Evolutionary conservation across 805 yeast genomes (phyloP), one percentile per base, ranked within the genome.

Genomic region (Spencermartinsiella europaea): DNA sequence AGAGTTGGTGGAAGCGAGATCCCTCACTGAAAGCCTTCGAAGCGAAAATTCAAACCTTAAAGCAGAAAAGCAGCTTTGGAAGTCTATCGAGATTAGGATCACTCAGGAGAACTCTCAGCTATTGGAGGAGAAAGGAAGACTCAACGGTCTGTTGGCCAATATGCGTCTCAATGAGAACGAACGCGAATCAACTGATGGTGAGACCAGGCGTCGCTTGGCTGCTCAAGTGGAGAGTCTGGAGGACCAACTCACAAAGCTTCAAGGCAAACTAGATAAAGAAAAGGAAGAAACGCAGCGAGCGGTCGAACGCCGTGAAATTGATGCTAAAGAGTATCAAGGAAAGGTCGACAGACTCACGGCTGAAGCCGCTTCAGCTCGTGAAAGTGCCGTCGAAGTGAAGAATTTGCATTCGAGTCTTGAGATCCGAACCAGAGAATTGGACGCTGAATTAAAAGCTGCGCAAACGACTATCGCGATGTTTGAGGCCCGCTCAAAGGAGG

Each of bases 91-190:
- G 52, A 61, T 66, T 15, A 67, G 83, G 8, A 61, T 85, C 25
- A 67, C 73, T 27, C 65, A 67, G 12, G 87, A 84, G 50, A 71
- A 80, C 36, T 64, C 67, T 5, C 73, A 70, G 22, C 64, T 85
- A 46, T 66, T 72, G 38, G 72, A 73, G 2, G 95, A 88, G 58
- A 80, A 77, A 55, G 63, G 73, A 4, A 73, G 77, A 44, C 66
- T 86, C 35, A 80, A 75, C 53, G 72, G 76, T 2, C 68, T 81
- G 48, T 72, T 85, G 7, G 62, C 75, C 5, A 82, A 75, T 55
- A 65, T 86, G 38, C 91, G 85, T 62, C 58, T 79, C 1, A 59
- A 79, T 34, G 78, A 79, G 46, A 71, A 71, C 44, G 90, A 85
- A 58, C 72, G 89, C 44, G 84, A 82, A 42, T 53, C 64, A 1